These are phyloP conservation scores for Botrytis medusae DNA, from an alignment of 2,329 filamentous ascomycete species.

Conservation along the genomic window DNA sequence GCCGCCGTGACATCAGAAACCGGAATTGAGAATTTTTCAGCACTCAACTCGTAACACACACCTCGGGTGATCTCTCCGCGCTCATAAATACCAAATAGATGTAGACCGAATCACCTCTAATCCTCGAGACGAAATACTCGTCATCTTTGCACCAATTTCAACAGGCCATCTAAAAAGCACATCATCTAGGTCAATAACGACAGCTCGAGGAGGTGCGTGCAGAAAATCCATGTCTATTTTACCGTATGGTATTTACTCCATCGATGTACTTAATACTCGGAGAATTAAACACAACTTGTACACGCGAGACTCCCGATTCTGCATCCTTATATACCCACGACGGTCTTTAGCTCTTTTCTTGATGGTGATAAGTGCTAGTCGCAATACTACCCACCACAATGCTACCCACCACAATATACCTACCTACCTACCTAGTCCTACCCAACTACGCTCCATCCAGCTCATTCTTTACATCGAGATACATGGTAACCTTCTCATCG, in stretches of 20 bases:
- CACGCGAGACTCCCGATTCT: too few relatives aligned
- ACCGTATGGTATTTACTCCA: neutral
- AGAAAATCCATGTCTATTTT: neutral
- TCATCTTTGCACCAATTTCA: neutral
- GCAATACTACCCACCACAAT: too few relatives aligned
- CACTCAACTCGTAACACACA: neutral
- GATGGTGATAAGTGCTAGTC: too few relatives aligned
- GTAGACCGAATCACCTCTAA: neutral
- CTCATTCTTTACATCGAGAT: too few relatives aligned
- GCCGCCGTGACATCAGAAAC: neutral
- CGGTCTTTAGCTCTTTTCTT: too few relatives aligned
- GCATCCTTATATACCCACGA: too few relatives aligned
- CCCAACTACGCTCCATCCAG: too few relatives aligned
- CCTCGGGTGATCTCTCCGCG: neutral
- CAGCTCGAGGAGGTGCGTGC: neutral
- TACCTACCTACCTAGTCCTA: too few relatives aligned
- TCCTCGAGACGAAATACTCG: neutral
- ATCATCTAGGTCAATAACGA: neutral
- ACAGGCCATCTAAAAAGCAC: neutral
- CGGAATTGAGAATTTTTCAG: neutral
- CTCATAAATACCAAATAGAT: neutral
- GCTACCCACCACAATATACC: too few relatives aligned
- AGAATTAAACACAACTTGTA: neutral
- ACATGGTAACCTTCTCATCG: too few relatives aligned
- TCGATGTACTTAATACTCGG: neutral